Evolutionary conservation across 306 rosid genomes (phyloP).

Genomic region (Quercus gilva): DNA sequence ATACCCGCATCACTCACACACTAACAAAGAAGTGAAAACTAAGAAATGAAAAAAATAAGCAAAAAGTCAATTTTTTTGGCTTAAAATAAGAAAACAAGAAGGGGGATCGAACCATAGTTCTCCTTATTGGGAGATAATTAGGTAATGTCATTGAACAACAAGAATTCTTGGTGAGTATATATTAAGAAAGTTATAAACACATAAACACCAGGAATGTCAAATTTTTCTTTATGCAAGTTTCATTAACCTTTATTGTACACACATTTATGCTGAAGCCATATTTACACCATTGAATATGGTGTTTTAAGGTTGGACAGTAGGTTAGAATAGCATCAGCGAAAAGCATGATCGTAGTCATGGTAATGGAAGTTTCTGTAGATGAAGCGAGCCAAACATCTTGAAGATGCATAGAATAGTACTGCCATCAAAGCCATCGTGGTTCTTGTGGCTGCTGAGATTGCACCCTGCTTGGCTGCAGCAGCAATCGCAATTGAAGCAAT

Average conservation of each 20-base stretch:
- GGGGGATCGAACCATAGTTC: too few species aligned
- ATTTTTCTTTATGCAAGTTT: background rate
- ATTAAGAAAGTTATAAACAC: too few species aligned
- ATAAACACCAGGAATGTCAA: too few species aligned
- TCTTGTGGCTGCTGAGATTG: constrained; percentile 38
- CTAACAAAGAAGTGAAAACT: too few species aligned
- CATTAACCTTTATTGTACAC: background rate
- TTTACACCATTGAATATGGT: background rate
- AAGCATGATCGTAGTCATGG: constrained; percentile 82
- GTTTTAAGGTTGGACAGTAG: background rate
- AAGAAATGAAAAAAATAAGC: too few species aligned
- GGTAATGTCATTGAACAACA: too few species aligned
- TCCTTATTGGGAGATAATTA: too few species aligned
- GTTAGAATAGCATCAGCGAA: constrained; percentile 28
- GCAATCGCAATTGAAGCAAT: constrained; percentile 63
- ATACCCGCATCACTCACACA: too few species aligned
- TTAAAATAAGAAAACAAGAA: too few species aligned
- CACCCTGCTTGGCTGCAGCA: constrained; percentile 56
- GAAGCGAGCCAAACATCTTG: constrained; percentile 70
- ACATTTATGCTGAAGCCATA: background rate
- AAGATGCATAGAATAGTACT: constrained; percentile 60
- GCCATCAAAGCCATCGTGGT: constrained; percentile 49
- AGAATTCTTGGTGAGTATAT: too few species aligned
- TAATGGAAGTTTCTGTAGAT: constrained; percentile 70
- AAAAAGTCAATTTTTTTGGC: too few species aligned